Conservation (phyloP, 139 green algal species). For the Coelastrella sp. region DNA sequence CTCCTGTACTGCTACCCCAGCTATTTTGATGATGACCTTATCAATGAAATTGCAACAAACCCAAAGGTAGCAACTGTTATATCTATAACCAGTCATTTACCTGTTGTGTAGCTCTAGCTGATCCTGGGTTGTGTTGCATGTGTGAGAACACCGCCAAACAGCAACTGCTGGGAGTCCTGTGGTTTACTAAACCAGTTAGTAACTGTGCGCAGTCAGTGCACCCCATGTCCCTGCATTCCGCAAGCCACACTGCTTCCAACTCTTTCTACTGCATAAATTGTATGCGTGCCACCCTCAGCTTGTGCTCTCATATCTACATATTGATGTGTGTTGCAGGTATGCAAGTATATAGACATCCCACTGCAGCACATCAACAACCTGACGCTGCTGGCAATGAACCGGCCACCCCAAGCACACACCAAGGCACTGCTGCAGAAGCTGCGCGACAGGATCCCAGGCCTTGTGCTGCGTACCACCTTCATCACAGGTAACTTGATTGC, state of each 20-base stretch:
- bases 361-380: conserved; percentile 94
- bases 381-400: conserved; percentile 89
- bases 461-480: conserved; percentile 92
- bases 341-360: conserved; percentile 97
- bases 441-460: conserved; percentile 78
- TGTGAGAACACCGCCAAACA: too few species aligned
- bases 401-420: conserved; percentile 78
- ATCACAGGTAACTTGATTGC: conserved; percentile 63
- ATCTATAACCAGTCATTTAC: too few species aligned
- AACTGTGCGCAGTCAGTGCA: too few species aligned
- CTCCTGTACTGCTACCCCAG: conserved; percentile 92
- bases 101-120: too few species aligned
- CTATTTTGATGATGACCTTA: conserved; percentile 83
- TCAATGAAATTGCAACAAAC: conserved; percentile 90
- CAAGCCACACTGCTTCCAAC: too few species aligned
- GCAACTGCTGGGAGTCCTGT: too few species aligned
- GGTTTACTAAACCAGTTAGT: too few species aligned
- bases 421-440: conserved; percentile 83
- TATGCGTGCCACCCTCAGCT: too few species aligned
- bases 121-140: too few species aligned
- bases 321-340: conserved; percentile 69
- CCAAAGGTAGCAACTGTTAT: conserved; percentile 81
- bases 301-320: not conserved
- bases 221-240: too few species aligned
- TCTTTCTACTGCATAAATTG: too few species aligned